Evolutionary conservation across 768 basidiomycete genomes (phyloP).

Genomic region (Tephrocybe rancida): DNA sequence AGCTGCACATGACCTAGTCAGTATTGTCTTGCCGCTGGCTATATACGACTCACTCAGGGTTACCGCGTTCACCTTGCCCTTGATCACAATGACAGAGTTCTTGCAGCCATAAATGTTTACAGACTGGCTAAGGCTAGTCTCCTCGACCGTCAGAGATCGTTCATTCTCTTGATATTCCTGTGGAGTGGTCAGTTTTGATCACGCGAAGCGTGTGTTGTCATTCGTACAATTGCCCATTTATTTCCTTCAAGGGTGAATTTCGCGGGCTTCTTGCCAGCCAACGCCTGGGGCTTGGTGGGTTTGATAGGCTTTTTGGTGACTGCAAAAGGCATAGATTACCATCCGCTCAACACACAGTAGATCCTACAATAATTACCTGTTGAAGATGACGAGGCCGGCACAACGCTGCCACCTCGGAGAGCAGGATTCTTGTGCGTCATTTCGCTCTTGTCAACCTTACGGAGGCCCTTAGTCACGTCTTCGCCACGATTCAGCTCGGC

Average conservation of each 20-base stretch:
- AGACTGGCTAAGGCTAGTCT: constrained; percentile 77
- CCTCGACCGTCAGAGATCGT: constrained; percentile 65
- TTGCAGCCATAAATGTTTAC: constrained; percentile 93
- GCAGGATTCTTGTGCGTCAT: constrained; percentile 99
- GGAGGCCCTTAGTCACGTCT: constrained; percentile 86
- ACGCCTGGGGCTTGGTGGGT: constrained; percentile 82
- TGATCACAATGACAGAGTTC: constrained; percentile 77
- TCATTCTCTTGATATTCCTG: constrained; percentile 95
- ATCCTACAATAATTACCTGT: constrained; percentile 24
- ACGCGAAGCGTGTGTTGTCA: background rate
- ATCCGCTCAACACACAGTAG: too few species aligned
- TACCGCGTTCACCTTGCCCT: constrained; percentile 95
- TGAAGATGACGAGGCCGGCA: constrained; percentile 38
- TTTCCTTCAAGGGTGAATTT: constrained; percentile 90
- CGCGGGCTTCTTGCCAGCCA: constrained; percentile 88
- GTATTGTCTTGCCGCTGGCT: constrained; percentile 13
- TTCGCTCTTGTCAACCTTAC: constrained; percentile 94
- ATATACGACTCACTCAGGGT: constrained; percentile 65
- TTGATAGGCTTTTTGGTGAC: constrained; percentile 68
- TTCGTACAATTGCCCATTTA: constrained; percentile 88
- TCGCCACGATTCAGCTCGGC: constrained; percentile 89
- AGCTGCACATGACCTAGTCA: constrained; percentile 45
- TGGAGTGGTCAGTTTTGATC: background rate
- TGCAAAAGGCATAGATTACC: constrained; percentile 17
- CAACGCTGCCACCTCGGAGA: constrained; percentile 65